These are phyloP conservation scores for Cunninghamia lanceolata DNA, from an alignment of 75 land plant genomes.

Conservation along the genomic window DNA sequence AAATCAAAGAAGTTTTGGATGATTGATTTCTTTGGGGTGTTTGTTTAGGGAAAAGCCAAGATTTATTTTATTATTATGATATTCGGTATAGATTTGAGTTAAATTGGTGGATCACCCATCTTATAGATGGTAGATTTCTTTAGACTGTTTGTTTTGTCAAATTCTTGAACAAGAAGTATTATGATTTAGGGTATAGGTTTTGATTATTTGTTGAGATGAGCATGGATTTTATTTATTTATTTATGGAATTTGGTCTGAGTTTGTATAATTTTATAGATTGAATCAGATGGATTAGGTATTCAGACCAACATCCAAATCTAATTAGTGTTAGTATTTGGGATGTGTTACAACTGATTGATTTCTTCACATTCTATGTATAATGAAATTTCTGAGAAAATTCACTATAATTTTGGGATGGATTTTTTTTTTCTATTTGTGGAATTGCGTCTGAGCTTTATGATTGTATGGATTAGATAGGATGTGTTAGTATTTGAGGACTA, in stretches of 20 bases:
- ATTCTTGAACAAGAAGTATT: no score
- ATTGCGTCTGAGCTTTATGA: background rate
- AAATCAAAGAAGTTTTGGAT: background rate
- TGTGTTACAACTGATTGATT: background rate
- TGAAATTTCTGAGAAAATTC: background rate
- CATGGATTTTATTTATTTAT: no score
- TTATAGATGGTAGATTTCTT: background rate
- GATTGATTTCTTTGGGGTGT: background rate
- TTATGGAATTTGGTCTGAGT: background rate
- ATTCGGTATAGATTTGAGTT: background rate
- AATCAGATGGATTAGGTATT: background rate
- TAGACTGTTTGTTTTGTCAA: background rate
- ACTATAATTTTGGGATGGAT: background rate
- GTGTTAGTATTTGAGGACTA: background rate
- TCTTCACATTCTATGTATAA: background rate
- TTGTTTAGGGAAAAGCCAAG: background rate
- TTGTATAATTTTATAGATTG: background rate
- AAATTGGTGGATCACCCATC: background rate
- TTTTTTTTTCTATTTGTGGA: background rate
- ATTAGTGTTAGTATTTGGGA: background rate
- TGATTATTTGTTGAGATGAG: background rate
- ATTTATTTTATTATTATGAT: background rate
- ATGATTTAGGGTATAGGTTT: background rate
- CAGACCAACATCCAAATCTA: background rate
- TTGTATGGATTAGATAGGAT: background rate